Conservation (phyloP, 768 basidiomycete species). For the Heimioporus sp. region DNA sequence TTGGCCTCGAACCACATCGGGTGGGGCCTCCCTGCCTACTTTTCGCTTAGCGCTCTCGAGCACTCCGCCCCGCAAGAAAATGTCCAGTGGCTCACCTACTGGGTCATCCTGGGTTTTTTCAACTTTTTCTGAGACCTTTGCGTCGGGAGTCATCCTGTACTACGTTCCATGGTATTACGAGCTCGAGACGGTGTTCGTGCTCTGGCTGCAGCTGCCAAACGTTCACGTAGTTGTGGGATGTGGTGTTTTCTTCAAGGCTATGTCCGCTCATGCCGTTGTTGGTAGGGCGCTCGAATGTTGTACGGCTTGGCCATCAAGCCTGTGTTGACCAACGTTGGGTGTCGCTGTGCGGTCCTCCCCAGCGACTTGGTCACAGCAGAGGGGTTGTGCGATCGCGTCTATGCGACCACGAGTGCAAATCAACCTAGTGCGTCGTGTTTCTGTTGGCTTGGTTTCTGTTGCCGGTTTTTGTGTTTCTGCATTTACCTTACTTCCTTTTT, state of each 20-base stretch:
- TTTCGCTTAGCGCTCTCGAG: slow-evolving; percentile 95
- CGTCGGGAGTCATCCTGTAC: slow-evolving; percentile 80
- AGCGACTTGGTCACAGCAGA: slow-evolving; percentile 52
- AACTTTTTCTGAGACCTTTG: slow-evolving; percentile 90
- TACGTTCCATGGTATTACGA: slow-evolving; percentile 95
- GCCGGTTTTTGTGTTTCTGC: too few relatives aligned
- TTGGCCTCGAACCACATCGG: slow-evolving; percentile 95
- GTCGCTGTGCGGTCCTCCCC: slow-evolving; percentile 42
- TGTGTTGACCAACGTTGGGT: too few relatives aligned
- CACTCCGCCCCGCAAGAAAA: slow-evolving; percentile 79
- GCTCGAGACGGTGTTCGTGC: slow-evolving; percentile 86
- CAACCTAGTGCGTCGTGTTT: too few relatives aligned
- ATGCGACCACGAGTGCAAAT: too few relatives aligned
- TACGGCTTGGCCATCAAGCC: too few relatives aligned
- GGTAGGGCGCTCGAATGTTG: slow-evolving; percentile 86
- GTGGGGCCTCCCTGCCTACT: slow-evolving; percentile 91
- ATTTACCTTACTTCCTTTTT: too few relatives aligned
- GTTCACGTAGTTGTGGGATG: slow-evolving; percentile 64
- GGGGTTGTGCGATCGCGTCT: slow-evolving; percentile 44
- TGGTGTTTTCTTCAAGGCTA: not conserved
- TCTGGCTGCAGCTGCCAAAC: slow-evolving; percentile 88
- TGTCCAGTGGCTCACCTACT: slow-evolving; percentile 97
- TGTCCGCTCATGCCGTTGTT: not conserved
- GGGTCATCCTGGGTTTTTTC: slow-evolving; percentile 93
- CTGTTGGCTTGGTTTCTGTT: too few relatives aligned